These are phyloP conservation scores for Torulaspora microellipsoides DNA, from an alignment of 805 yeast species.

Conservation along the genomic window DNA sequence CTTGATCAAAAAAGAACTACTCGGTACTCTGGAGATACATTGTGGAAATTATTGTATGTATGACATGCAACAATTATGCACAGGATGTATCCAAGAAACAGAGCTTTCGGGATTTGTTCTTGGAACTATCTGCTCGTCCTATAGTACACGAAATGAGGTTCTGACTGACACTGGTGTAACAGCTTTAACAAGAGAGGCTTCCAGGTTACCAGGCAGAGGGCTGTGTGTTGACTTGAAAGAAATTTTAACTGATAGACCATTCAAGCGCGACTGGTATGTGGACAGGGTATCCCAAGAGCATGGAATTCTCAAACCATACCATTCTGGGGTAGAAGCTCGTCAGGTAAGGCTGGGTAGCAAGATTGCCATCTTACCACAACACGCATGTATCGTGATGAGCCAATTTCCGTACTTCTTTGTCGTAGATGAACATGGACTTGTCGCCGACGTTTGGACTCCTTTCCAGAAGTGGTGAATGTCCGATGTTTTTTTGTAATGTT, in stretches of 20 bases:
- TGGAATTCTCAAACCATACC: slow-evolving; percentile 58
- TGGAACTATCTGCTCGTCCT: slow-evolving; percentile 56
- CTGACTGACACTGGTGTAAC: slow-evolving; percentile 71
- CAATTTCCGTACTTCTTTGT: slow-evolving; percentile 55
- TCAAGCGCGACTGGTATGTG: slow-evolving; percentile 52
- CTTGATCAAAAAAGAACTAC: slow-evolving; percentile 20
- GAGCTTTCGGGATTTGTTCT: slow-evolving; percentile 50
- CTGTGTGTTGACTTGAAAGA: slow-evolving; percentile 16
- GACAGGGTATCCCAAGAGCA: slow-evolving; percentile 76
- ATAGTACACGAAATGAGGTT: slow-evolving; percentile 51
- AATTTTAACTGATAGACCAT: slow-evolving; percentile 39
- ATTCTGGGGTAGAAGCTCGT: slow-evolving; percentile 17
- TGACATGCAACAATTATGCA: slow-evolving; percentile 74
- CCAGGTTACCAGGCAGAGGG: slow-evolving; percentile 55
- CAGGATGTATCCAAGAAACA: slow-evolving; percentile 47
- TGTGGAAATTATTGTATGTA: slow-evolving; percentile 78
- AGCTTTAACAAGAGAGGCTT: slow-evolving; percentile 64
- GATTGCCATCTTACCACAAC: slow-evolving; percentile 60
- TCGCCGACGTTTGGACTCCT: slow-evolving; percentile 63
- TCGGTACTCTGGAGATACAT: slow-evolving; percentile 58
- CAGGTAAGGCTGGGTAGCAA: slow-evolving; percentile 42
- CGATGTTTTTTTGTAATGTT: not conserved
- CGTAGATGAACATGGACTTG: slow-evolving; percentile 44
- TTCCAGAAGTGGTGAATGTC: slow-evolving; percentile 44
- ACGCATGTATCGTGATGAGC: slow-evolving; percentile 67